Conservation (phyloP, 1,284 basidiomycete genomes). For the Tilletia setariae region DNA sequence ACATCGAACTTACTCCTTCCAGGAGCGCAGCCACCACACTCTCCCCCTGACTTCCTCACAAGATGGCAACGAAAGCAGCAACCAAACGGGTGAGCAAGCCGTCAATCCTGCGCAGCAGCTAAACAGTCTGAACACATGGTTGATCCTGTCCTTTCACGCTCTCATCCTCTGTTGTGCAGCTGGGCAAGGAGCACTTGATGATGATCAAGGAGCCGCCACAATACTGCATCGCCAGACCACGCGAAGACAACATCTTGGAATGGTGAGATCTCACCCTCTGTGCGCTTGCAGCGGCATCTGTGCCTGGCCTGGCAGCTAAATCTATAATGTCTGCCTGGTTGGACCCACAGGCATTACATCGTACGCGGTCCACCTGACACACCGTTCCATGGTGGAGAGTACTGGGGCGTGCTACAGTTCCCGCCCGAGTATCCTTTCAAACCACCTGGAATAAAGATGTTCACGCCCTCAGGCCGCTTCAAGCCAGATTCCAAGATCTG, state of each 20-base stretch:
- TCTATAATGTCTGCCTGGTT: conserved; percentile 14
- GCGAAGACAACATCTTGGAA: conserved; percentile 86
- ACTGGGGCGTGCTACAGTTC: conserved; percentile 63
- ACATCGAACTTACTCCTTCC: too few relatives aligned
- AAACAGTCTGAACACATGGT: not conserved
- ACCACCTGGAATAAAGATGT: conserved; percentile 89
- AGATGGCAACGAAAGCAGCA: conserved; percentile 17
- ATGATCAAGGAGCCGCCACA: conserved; percentile 93
- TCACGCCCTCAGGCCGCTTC: conserved; percentile 89
- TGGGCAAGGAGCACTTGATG: conserved; percentile 80
- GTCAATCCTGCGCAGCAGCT: not conserved
- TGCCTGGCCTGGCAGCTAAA: not conserved
- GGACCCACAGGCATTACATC: conserved; percentile 57
- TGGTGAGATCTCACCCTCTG: conserved; percentile 26
- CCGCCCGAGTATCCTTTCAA: conserved; percentile 70
- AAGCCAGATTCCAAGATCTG: conserved; percentile 84
- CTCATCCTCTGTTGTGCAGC: conserved; percentile 56
- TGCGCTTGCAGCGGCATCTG: not conserved
- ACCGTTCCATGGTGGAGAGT: conserved; percentile 86
- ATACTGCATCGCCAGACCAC: conserved; percentile 86
- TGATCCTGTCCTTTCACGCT: not conserved
- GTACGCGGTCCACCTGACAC: conserved; percentile 86
- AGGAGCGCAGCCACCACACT: too few relatives aligned
- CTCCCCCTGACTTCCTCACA: not conserved
- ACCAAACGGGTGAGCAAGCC: conserved; percentile 11